Conservation (phyloP, 306 rosid species). For the Prunus persica region Prunus_persica_NCBIv2 NC_034016.1:18775501-18776000, state of each 20-base stretch:
- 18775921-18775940: too few relatives aligned
- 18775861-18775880: too few relatives aligned
- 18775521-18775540: constrained; percentile 33
- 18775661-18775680: constrained; percentile 57
- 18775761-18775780: neutral
- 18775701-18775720: constrained; percentile 56
- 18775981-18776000: too few relatives aligned
- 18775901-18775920: too few relatives aligned
- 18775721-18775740: constrained; percentile 68
- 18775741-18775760: neutral
- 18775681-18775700: constrained; percentile 79
- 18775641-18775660: constrained; percentile 54
- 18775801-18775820: neutral
- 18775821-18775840: too few relatives aligned
- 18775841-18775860: too few relatives aligned
- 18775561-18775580: constrained; percentile 49
- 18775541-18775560: constrained; percentile 64
- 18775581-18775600: constrained; percentile 38
- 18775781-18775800: neutral
- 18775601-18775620: constrained; percentile 40
- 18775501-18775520: constrained; percentile 34
- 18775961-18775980: too few relatives aligned
- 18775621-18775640: constrained; percentile 58
- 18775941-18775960: too few relatives aligned
- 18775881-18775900: too few relatives aligned